These are phyloP conservation scores for Nakazawaea ambrosiae DNA, from an alignment of 805 yeast species.

Conservation along the genomic window DNA sequence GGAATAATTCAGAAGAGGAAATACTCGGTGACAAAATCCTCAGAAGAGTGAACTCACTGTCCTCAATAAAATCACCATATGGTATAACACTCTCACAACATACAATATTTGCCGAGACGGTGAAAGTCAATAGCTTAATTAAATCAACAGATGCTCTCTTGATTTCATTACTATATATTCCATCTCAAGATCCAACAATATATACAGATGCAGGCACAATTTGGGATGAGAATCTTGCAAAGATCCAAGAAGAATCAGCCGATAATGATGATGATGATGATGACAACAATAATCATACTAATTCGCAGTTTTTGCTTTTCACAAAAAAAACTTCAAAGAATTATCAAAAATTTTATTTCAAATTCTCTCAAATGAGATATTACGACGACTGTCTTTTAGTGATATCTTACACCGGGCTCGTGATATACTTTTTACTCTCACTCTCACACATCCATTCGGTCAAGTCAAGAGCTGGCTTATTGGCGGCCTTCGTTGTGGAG, in stretches of 20 bases:
- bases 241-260: conserved; percentile 15
- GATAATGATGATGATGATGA: too few relatives aligned
- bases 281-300: too few relatives aligned
- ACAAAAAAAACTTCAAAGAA: conserved; percentile 1
- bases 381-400: conserved; percentile 7
- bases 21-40: conserved; percentile 29
- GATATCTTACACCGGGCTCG: conserved; percentile 3
- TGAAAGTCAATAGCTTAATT: conserved; percentile 35
- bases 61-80: conserved; percentile 15
- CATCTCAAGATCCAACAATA: conserved; percentile 11
- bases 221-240: conserved; percentile 25
- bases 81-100: conserved; percentile 20
- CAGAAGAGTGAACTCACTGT: conserved; percentile 30
- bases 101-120: conserved; percentile 29
- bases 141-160: conserved; percentile 32
- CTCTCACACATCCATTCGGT: conserved; percentile 34
- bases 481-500: conserved; percentile 37
- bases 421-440: conserved; percentile 27
- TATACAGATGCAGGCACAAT: conserved; percentile 16
- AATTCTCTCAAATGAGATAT: conserved; percentile 15
- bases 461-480: conserved; percentile 38
- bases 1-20: conserved; percentile 28
- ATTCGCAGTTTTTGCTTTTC: conserved; percentile 1
- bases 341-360: conserved; percentile 12
- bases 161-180: conserved; percentile 25